Conservation (phyloP, 257 asterid genomes). For the Penstemon newberryi region DNA sequence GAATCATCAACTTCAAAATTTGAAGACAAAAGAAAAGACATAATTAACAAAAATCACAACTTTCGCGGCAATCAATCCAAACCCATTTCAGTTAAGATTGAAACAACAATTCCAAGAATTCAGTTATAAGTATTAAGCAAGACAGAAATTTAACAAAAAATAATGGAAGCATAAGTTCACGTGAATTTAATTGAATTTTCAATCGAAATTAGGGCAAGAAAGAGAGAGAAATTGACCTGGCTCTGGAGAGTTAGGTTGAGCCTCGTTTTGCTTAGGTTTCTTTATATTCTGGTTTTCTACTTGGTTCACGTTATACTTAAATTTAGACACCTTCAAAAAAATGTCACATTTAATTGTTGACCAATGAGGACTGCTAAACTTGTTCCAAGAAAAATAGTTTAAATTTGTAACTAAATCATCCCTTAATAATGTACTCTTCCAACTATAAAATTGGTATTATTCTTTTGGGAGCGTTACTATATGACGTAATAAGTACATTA, state of each 20-base stretch:
- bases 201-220: slow-evolving; percentile 19
- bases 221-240: slow-evolving; percentile 46
- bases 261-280: slow-evolving; percentile 11
- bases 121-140: slow-evolving; percentile 26
- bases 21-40: background rate
- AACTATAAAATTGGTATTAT: too few relatives aligned
- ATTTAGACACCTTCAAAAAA: too few relatives aligned
- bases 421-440: too few relatives aligned
- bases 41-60: background rate
- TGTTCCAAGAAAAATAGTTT: too few relatives aligned
- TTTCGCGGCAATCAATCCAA: slow-evolving; percentile 26
- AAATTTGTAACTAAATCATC: too few relatives aligned
- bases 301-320: too few relatives aligned
- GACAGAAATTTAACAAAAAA: slow-evolving; percentile 5
- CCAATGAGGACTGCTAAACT: too few relatives aligned
- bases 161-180: slow-evolving; percentile 30
- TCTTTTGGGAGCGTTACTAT: too few relatives aligned
- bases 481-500: too few relatives aligned
- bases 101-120: slow-evolving; percentile 16
- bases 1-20: too few relatives aligned
- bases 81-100: background rate
- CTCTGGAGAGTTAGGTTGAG: slow-evolving; percentile 29
- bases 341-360: too few relatives aligned
- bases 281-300: too few relatives aligned
- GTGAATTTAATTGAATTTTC: slow-evolving; percentile 28